Evolutionary conservation across 2,329 filamentous ascomycete species (phyloP).

Genomic region (Thielaviopsis populi): DNA sequence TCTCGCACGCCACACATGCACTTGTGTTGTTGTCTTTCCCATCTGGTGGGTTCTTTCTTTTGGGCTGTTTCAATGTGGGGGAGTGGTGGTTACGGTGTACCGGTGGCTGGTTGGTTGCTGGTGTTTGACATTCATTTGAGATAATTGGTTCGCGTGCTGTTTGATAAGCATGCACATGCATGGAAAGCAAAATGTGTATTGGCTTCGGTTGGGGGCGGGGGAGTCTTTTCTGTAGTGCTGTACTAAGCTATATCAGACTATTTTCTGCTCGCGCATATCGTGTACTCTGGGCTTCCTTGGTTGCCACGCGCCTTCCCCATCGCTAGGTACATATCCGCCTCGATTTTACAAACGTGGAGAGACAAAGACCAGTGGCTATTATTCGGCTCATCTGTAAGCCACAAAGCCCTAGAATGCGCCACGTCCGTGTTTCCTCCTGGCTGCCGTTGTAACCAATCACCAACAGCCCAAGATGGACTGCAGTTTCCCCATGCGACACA

Average conservation of each 20-base stretch:
- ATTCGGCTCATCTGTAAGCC: background rate
- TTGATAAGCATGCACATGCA: background rate
- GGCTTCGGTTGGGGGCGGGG: background rate
- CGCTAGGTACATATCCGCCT: background rate
- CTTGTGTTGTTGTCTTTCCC: background rate
- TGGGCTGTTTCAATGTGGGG: background rate
- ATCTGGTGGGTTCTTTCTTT: background rate
- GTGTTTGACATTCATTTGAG: background rate
- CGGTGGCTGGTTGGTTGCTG: background rate
- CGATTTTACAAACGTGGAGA: background rate
- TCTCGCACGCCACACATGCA: background rate
- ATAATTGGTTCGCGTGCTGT: background rate
- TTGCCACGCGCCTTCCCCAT: background rate
- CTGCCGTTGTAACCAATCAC: background rate
- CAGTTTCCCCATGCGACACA: background rate
- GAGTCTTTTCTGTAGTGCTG: background rate
- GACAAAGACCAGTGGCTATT: too few relatives aligned
- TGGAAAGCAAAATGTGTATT: background rate
- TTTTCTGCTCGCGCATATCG: too few relatives aligned
- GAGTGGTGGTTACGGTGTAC: background rate
- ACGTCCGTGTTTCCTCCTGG: background rate
- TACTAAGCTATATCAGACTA: too few relatives aligned
- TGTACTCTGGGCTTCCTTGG: background rate
- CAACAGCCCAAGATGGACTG: background rate
- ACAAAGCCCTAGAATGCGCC: background rate